These are phyloP conservation scores for Orbilia quercus DNA, from an alignment of 2,329 filamentous ascomycete genomes.

Conservation along the genomic window DNA sequence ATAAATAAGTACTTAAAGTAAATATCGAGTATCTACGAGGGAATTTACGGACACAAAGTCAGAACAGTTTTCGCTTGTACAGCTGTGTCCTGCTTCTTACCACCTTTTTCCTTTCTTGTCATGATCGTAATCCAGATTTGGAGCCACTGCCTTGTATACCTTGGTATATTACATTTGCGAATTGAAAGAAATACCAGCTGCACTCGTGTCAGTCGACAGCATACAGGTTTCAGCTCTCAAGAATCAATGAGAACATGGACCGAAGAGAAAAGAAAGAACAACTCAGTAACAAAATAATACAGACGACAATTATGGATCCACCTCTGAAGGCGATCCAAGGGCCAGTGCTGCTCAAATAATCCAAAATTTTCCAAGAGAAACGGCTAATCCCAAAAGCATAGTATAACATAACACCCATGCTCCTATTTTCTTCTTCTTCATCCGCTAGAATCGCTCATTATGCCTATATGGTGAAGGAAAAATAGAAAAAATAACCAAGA, in stretches of 20 bases:
- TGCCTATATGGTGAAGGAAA: constrained; percentile 52
- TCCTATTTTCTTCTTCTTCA: constrained; percentile 55
- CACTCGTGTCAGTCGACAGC: constrained; percentile 1
- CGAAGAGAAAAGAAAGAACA: constrained; percentile 9
- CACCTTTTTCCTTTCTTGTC: too few species aligned
- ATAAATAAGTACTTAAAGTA: not conserved
- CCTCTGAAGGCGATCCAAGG: constrained; percentile 6
- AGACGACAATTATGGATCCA: constrained; percentile 20
- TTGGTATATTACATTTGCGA: constrained; percentile 28
- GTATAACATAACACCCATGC: constrained; percentile 57
- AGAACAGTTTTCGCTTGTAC: too few species aligned
- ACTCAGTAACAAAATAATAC: constrained; percentile 12
- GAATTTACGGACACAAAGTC: too few species aligned
- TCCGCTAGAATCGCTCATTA: constrained; percentile 54
- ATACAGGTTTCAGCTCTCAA: constrained; percentile 8
- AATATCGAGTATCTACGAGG: too few species aligned
- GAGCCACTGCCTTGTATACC: not conserved
- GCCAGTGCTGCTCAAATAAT: constrained; percentile 14
- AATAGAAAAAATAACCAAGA: constrained; percentile 29
- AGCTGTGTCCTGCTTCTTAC: too few species aligned
- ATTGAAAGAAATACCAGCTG: constrained; percentile 5
- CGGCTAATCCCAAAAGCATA: constrained; percentile 55
- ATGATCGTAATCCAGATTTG: not conserved
- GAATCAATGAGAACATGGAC: constrained; percentile 7
- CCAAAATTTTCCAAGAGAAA: constrained; percentile 45